phyloP scores from a whole-genome alignment of 352 stramenopile genomes.

The Pseudoperonospora humuli region DNA sequence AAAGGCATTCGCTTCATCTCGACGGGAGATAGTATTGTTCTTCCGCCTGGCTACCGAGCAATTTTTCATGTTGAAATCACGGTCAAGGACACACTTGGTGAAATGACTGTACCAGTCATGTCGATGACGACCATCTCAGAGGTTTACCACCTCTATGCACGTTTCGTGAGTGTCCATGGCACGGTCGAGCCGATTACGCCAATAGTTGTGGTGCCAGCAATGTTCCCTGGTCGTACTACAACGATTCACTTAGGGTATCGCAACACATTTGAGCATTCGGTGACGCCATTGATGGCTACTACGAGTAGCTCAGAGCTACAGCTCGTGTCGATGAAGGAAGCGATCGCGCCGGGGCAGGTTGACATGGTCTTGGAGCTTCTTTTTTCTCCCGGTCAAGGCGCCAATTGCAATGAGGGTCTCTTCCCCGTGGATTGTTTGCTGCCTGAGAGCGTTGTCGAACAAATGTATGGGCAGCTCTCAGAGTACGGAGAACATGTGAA shows the following conservation, averaged over 20 bases:
- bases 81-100: slow-evolving; percentile 15
- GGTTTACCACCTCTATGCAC: slow-evolving; percentile 29
- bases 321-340: slow-evolving; percentile 16
- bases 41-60: slow-evolving; percentile 24
- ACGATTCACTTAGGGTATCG: slow-evolving; percentile 32
- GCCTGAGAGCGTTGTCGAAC: slow-evolving; percentile 6
- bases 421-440: slow-evolving; percentile 39
- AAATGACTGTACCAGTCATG: slow-evolving; percentile 27
- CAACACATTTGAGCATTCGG: slow-evolving; percentile 35
- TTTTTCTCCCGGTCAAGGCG: slow-evolving; percentile 27
- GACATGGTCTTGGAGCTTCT: slow-evolving; percentile 22
- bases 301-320: slow-evolving; percentile 12
- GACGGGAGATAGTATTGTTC: slow-evolving; percentile 17
- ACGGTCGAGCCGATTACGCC: slow-evolving; percentile 22
- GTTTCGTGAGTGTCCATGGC: slow-evolving; percentile 27
- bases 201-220: slow-evolving; percentile 23
- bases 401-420: slow-evolving; percentile 15
- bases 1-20: background rate
- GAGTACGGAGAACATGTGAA: slow-evolving; percentile 29
- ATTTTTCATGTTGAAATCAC: slow-evolving; percentile 22
- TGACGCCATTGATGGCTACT: slow-evolving; percentile 16
- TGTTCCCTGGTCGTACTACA: slow-evolving; percentile 28
- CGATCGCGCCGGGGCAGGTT: slow-evolving; percentile 12
- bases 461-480: slow-evolving; percentile 26
- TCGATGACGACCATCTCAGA: slow-evolving; percentile 32